These are phyloP conservation scores for Penicillium waksmanii DNA, from an alignment of 495 filamentous ascomycete genomes.

Conservation along the genomic window DNA sequence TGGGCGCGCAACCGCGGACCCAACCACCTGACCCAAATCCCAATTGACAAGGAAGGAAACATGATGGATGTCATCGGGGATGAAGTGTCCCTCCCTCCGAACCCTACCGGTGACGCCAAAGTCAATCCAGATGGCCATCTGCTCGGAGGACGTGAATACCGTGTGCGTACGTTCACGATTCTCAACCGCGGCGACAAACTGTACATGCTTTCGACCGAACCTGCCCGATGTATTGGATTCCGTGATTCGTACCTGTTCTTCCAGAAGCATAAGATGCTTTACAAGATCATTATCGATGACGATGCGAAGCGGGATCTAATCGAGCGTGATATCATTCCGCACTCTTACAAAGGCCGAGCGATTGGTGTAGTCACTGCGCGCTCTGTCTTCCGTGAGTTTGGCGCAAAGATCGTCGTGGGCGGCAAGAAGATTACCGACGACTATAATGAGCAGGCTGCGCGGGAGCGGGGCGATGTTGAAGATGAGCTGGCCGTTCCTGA, in stretches of 20 bases:
- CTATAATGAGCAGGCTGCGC: conserved; percentile 80
- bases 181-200: conserved; percentile 78
- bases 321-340: conserved; percentile 89
- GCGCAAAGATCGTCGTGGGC: conserved; percentile 89
- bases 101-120: conserved; percentile 87
- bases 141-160: conserved; percentile 81
- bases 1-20: conserved; percentile 70
- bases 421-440: conserved; percentile 86
- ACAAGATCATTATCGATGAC: conserved; percentile 94
- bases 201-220: conserved; percentile 98
- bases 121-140: conserved; percentile 87
- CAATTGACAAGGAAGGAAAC: conserved; percentile 93
- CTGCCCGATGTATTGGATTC: conserved; percentile 94
- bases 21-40: conserved; percentile 75
- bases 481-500: conserved; percentile 89
- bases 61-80: conserved; percentile 89
- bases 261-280: conserved; percentile 90
- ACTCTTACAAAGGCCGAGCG: conserved; percentile 96
- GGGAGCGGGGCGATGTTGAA: conserved; percentile 79
- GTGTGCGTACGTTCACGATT: conserved; percentile 91
- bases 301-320: conserved; percentile 93
- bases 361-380: conserved; percentile 97
- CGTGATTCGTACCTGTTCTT: conserved; percentile 98
- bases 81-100: conserved; percentile 85
- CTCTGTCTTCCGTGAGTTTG: conserved; percentile 96